Base-by-base conservation (phyloP, 2,329 filamentous ascomycete species). In the Fusarium austroafricanum region DNA sequence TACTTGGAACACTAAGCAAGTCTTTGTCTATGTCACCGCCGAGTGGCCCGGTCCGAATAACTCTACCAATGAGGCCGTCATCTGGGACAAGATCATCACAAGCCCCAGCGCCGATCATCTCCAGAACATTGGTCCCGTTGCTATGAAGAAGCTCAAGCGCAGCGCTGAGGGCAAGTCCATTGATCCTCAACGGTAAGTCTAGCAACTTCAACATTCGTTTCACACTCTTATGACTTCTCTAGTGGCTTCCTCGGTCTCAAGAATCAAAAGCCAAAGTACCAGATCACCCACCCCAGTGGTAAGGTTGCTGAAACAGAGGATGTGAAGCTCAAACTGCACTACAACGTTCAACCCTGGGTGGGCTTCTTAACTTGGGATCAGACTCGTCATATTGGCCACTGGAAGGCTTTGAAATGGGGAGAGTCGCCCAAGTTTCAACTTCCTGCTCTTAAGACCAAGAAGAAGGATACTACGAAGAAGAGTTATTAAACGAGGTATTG, bases 1-100 rank as follows among this genome's bases (percentile, higher is more conserved):
- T 87, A 97, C 92, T 76, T 99, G 95, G 96, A 99, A 99, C 85
- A 99, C 96, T 20, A 99, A 99, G 81, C 93, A 98, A 82, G 83
- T 99, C 75, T 99, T 98, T 82, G 90, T 97, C 79, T 99, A 97
- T 83, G 90, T 99, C 61, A 95, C 93, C 55, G 95, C 95, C 55
- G 90, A 89, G 73, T 91, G 89, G 89, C 83, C 76, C 49, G 75
- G 75, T 49, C 71, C 67, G 51, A 69, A 71, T 58, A 81, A 81
- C 70, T 77, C 73, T 57, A 82, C 81, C 66, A 91, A 91, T 80
- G 87, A 94, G 80, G 92, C 92, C 72, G 91, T 97, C 67, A 95
- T 99, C 81, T 98, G 95, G 96, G 95, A 99, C 81, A 87, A 86
- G 70, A 98, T 99, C 82, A 94, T 99, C 81, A 92, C 93, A 43